Evolutionary conservation across 2,329 filamentous ascomycete species (phyloP), one percentile per base, ranked within the genome.

Genomic region (Coniochaeta hoffmannii): DNA sequence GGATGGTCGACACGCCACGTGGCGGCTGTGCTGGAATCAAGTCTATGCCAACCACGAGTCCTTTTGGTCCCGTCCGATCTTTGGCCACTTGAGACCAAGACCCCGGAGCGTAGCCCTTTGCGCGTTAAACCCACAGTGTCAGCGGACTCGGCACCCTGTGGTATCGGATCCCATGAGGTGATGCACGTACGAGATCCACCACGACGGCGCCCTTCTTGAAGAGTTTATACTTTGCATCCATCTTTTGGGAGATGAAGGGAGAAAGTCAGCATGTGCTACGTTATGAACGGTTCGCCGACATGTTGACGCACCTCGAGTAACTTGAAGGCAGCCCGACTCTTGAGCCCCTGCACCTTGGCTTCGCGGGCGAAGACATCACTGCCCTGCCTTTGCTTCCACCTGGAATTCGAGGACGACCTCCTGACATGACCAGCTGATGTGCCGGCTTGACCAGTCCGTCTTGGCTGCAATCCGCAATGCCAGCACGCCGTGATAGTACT

Each of bases 251-350:
- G 30, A 32, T 32, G 11, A 36, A 41, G 9, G 2, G 8, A 24
- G 8, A 24, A 11, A 28, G 41, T 46, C 22, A 46, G 15, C 15
- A 46, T 15, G 24, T 46, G 17, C 15, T 41, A 41, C 22, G 10
- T 22, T 17, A 19, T n/a, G 19, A 11, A 30, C 30, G 36, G 3
- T 19, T 46, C 38, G n/a, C 10, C n/a, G 12, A 38, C 15, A 50
- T 11, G 22, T 6, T n/a, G n/a, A 63, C 65, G 31, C 67, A 90
- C 90, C 77, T 97, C 89, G 17, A 97, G 72, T 10, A 99, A 76
- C 71, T 99, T 99, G 71, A 94, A 97, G 0, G 92, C 94, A 26
- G 94, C 94, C 59, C 94, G 84, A 64, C 90, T 95, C 71, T 93
- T 97, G 56, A 97, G 74, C 0, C 87, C 87, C 61, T 88, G 80